Percentiles rank a stretch among this genome's conserved stretches.
Evolutionary conservation across 2,329 filamentous ascomycete species (phyloP).

Genomic region (Microsporum audouinii): DNA sequence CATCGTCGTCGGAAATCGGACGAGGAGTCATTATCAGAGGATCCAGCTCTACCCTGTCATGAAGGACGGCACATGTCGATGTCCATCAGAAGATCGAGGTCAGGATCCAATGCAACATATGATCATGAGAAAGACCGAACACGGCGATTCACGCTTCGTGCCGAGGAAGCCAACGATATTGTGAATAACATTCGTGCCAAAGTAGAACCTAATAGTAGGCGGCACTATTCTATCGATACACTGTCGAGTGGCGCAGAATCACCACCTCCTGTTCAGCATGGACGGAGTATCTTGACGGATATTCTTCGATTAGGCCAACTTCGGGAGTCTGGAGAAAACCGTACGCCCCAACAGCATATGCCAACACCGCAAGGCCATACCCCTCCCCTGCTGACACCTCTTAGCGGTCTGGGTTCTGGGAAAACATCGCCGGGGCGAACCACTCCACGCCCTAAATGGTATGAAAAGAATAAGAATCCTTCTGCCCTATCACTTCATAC

Average conservation of each 20-base stretch:
- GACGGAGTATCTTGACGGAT: not conserved
- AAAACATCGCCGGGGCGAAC: not conserved
- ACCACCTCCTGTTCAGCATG: not conserved
- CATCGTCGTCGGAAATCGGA: conserved; percentile 2
- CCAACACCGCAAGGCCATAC: not conserved
- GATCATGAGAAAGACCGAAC: not conserved
- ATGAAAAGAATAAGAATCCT: conserved; percentile 30
- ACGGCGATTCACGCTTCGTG: not conserved
- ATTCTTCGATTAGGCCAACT: conserved; percentile 14
- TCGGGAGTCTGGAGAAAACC: conserved; percentile 19
- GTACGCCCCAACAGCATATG: not conserved
- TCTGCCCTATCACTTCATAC: conserved; percentile 24
- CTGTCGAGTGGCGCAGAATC: not conserved
- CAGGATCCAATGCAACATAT: not conserved
- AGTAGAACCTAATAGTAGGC: not conserved
- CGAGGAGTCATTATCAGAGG: not conserved
- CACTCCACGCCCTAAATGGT: conserved; percentile 24
- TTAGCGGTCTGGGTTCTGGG: conserved; percentile 9
- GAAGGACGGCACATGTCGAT: not conserved
- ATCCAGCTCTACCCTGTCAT: not conserved
- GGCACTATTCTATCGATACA: not conserved
- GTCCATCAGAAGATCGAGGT: not conserved
- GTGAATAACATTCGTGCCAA: not conserved
- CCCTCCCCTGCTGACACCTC: conserved; percentile 11
- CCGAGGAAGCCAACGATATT: not conserved